Conservation (phyloP, 176 grass and related monocot species). For the Musa schizocarpa region DNA sequence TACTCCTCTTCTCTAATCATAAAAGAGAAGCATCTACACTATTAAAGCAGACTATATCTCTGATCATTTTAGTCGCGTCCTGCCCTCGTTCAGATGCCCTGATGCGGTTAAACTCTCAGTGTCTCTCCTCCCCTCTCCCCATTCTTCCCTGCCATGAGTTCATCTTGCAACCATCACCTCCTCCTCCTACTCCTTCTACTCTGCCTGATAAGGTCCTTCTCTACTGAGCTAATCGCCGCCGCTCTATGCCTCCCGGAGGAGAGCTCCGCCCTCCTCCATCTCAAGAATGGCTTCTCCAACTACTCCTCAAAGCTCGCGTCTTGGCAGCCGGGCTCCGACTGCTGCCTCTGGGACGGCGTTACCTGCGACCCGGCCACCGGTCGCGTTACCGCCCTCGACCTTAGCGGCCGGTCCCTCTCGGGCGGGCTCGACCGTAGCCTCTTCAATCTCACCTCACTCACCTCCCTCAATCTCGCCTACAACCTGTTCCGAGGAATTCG, state of each 20-base stretch:
- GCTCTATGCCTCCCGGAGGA: conserved; percentile 31
- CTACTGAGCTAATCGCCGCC: neutral
- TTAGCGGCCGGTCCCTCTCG: conserved; percentile 8
- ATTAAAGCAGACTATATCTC: no score
- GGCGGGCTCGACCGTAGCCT: conserved; percentile 14
- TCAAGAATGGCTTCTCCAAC: conserved; percentile 29
- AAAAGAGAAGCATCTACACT: no score
- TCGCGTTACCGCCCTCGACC: conserved; percentile 31
- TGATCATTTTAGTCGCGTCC: no score
- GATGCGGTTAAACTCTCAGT: no score
- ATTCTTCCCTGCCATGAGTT: conserved; percentile 9
- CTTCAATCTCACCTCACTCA: conserved; percentile 36
- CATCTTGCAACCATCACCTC: neutral
- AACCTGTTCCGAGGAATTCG: conserved; percentile 26
- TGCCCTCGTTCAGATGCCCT: no score
- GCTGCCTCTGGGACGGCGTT: conserved; percentile 40
- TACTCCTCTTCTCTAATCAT: no score
- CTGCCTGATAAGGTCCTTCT: neutral
- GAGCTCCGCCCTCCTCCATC: conserved; percentile 16
- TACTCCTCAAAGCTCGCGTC: neutral
- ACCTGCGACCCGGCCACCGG: conserved; percentile 14
- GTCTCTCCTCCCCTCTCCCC: neutral
- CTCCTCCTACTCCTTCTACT: conserved; percentile 1
- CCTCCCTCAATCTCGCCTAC: conserved; percentile 24
- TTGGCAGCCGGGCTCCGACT: conserved; percentile 27